A percentile compares a stretch with the other conserved stretches of the same genome.
Conservation (phyloP, 495 filamentous ascomycete genomes). For the Hypoxylon cercidicola region DNA sequence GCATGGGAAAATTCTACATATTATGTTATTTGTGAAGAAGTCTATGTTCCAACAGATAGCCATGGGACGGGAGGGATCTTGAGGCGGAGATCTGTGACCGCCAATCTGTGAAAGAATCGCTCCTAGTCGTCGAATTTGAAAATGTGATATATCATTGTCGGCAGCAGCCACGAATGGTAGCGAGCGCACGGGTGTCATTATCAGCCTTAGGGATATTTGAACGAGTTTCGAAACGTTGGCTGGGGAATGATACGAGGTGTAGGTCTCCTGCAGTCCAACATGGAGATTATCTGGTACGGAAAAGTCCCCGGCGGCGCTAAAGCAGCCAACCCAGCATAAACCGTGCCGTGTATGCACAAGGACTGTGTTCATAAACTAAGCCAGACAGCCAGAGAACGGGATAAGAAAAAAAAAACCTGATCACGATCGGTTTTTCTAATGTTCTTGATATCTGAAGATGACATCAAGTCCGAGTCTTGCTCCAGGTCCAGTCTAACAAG, state of each 20-base stretch:
- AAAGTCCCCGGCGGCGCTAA: slow-evolving; percentile 1
- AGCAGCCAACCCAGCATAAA: not conserved
- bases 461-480: too few relatives aligned
- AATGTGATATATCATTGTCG: not conserved
- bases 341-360: not conserved
- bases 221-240: not conserved
- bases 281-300: not conserved
- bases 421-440: not conserved
- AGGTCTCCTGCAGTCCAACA: not conserved
- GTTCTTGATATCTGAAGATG: too few relatives aligned
- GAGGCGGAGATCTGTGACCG: not conserved
- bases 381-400: not conserved
- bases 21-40: not conserved
- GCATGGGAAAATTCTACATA: not conserved
- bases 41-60: not conserved
- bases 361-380: not conserved
- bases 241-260: not conserved
- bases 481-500: too few relatives aligned
- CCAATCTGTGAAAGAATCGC: not conserved
- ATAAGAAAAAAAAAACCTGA: not conserved
- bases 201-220: not conserved
- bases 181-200: not conserved
- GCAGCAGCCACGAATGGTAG: not conserved
- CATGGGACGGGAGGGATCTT: not conserved
- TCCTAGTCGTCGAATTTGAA: not conserved